Evolutionary conservation across 331 rosid genomes (phyloP).

Genomic region (Telfairia occidentalis): DNA sequence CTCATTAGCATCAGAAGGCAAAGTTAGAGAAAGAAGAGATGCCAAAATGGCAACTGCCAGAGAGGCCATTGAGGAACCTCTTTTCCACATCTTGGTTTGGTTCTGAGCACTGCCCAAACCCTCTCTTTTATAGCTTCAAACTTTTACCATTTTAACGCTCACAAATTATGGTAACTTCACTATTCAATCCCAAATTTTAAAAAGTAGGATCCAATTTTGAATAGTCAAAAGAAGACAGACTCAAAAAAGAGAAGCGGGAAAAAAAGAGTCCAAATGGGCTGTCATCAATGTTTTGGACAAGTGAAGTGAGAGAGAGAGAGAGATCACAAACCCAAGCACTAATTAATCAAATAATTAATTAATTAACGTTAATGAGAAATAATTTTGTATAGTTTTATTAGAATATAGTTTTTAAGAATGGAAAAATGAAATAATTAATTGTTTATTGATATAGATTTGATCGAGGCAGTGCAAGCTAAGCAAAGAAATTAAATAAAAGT

Average conservation of each 20-base stretch:
- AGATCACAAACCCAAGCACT: neutral
- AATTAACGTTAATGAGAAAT: neutral
- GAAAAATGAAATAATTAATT: neutral
- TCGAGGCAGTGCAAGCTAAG: neutral
- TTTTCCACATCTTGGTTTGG: neutral
- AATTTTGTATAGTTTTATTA: neutral
- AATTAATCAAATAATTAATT: neutral
- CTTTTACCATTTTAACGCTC: neutral
- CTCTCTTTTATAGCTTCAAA: neutral
- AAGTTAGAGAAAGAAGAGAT: neutral
- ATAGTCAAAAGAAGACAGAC: neutral
- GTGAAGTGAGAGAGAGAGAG: neutral
- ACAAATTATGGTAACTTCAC: neutral
- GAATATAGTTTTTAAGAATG: neutral
- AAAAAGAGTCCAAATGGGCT: neutral
- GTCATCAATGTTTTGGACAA: neutral
- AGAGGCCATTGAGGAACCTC: slow-evolving; percentile 11
- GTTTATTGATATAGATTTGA: neutral
- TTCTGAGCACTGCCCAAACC: neutral
- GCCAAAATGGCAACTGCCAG: neutral
- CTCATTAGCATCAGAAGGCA: neutral
- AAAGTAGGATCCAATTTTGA: neutral
- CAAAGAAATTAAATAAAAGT: neutral
- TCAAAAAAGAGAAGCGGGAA: neutral
- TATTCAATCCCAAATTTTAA: neutral